Base-by-base conservation (phyloP, 805 yeast species). In the Brettanomyces anomalus region DNA sequence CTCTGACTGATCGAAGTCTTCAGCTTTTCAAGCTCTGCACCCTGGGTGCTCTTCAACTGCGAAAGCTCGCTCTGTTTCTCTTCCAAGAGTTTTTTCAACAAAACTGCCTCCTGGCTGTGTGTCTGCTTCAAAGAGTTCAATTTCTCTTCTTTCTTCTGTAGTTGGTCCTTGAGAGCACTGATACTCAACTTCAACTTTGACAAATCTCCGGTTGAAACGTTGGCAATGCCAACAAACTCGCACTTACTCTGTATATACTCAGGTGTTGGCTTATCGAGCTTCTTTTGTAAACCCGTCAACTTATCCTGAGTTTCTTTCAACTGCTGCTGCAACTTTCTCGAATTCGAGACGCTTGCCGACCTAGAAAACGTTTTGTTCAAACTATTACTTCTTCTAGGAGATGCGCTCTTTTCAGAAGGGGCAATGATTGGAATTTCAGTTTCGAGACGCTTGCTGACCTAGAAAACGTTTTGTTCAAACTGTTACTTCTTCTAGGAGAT, bases 241-340 rank as follows among this genome's bases (percentile, higher is more conserved):
- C 52, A 42, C 42, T 56, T 43, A 8, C 49, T 36, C 41, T 46
- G 46, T 31, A 54, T 31, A 43, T 52, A 48, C 32, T 52, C 51
- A 30, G 41, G 33, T 36, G 46, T 50, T 24, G 60, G 55, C 8
- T 43, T 44, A 18, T 50, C 47, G 16, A 21, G 32, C 16, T 15
- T 11, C 13, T 33, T 21, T 5, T 17, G n/a, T 34, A 14, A 3
- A 16, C 15, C 10, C 8, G 15, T 2, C 15, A 31, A 15, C 33
- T 38, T 14, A n/a, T 33, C 33, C 33, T 30, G 16, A 13, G 16
- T 5, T 17, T n/a, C 34, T 11, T 19, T 19, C n/a, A 38, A 15
- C 40, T 37, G 40, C 36, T 39, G 8, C 35, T 38, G 14, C 35
- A 30, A 28, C 16, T 15, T 37, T 15, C 14, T 14, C 5, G 15